phyloP scores from a whole-genome alignment of 768 basidiomycete genomes.

The Suillus cothurnatus region DNA sequence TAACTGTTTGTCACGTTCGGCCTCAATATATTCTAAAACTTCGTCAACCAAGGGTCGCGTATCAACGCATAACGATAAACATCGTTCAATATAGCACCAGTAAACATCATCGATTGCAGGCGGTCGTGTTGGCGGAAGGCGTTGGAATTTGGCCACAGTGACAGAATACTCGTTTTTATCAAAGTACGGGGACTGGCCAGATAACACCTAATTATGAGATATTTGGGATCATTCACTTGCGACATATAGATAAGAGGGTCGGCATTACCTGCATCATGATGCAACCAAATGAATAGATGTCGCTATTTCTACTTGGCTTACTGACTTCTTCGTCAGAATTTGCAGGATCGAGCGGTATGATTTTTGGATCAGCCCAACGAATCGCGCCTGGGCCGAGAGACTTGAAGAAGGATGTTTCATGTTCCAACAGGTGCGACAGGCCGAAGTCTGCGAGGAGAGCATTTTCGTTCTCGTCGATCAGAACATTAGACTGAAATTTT shows the following conservation, averaged over 20 bases:
- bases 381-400: background rate
- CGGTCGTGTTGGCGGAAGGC: background rate
- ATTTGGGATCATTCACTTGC: background rate
- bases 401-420: background rate
- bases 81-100: background rate
- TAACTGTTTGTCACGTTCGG: background rate
- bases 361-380: constrained; percentile 4
- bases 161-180: background rate
- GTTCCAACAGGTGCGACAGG: background rate
- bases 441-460: constrained; percentile 7
- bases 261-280: constrained; percentile 5
- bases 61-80: background rate
- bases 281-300: constrained; percentile 10
- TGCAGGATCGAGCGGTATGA: background rate
- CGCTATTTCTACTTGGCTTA: background rate
- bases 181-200: background rate
- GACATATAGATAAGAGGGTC: background rate
- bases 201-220: background rate
- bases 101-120: background rate
- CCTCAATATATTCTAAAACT: background rate
- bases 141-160: background rate
- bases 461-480: background rate
- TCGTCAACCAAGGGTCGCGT: background rate
- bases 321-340: background rate
- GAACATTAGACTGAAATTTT: background rate